These are phyloP conservation scores for Rhodotorula sp. DNA, from an alignment of 1,284 basidiomycete genomes.

Conservation along the genomic window DNA sequence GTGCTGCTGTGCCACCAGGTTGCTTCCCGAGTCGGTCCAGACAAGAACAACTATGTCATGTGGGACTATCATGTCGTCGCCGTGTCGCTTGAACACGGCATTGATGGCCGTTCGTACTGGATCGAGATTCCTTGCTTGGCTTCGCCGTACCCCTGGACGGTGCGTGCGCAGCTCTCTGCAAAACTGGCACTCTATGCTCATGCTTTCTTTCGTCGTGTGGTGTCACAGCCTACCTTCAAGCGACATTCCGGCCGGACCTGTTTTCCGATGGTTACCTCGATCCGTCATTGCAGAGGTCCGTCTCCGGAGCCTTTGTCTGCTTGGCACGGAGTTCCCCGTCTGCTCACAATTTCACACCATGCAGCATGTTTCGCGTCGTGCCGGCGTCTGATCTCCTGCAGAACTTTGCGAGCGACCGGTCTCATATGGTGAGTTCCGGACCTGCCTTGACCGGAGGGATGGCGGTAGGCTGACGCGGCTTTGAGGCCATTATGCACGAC, in stretches of 20 bases:
- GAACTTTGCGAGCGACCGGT: conserved; percentile 70
- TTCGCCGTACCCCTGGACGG: conserved; percentile 57
- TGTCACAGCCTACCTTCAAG: conserved; percentile 57
- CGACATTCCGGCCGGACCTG: conserved; percentile 56
- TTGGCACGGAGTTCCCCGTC: too few species aligned
- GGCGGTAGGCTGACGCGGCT: too few species aligned
- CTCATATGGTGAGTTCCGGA: conserved; percentile 63
- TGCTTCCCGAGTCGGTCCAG: conserved; percentile 47
- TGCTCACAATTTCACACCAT: background rate
- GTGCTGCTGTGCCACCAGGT: conserved; percentile 66
- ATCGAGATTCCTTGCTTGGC: conserved; percentile 68
- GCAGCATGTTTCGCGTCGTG: conserved; percentile 56
- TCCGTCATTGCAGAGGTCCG: conserved; percentile 14
- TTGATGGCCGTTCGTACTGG: conserved; percentile 14
- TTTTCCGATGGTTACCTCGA: conserved; percentile 18
- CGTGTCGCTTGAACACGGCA: conserved; percentile 36
- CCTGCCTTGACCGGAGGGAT: too few species aligned
- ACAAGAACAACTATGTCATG: conserved; percentile 53
- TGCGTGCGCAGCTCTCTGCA: conserved; percentile 50
- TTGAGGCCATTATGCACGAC: too few species aligned
- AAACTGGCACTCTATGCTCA: too few species aligned
- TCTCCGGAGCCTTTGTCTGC: background rate
- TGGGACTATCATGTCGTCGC: conserved; percentile 77
- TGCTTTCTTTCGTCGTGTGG: background rate
- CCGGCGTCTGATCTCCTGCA: conserved; percentile 57